Evolutionary conservation across 2,329 filamentous ascomycete species (phyloP).

Genomic region (Coleophoma cylindrospora): DNA sequence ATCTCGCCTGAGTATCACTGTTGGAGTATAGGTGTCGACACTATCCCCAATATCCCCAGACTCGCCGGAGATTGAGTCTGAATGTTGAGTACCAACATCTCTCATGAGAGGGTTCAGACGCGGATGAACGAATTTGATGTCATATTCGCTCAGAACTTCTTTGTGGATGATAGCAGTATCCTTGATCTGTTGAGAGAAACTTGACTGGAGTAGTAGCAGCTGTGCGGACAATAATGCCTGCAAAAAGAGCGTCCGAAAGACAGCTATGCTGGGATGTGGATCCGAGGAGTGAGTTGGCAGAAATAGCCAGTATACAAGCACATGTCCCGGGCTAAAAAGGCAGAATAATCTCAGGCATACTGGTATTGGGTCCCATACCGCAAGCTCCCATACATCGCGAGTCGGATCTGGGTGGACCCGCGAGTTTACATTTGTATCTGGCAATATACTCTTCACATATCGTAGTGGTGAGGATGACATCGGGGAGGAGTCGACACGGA

Average conservation of each 20-base stretch:
- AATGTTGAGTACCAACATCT: conserved; percentile 76
- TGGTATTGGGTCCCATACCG: conserved; percentile 89
- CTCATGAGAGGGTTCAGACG: conserved; percentile 75
- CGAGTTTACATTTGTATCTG: conserved; percentile 68
- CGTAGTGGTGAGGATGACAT: conserved; percentile 72
- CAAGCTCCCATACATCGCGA: conserved; percentile 90
- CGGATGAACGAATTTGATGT: conserved; percentile 92
- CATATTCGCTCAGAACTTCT: conserved; percentile 92
- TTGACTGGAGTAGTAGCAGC: conserved; percentile 66
- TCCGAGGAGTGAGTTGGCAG: conserved; percentile 74
- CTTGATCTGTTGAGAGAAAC: conserved; percentile 79
- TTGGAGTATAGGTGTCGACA: conserved; percentile 57
- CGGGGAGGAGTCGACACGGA: conserved; percentile 82
- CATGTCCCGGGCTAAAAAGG: conserved; percentile 87
- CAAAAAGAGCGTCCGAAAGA: conserved; percentile 77
- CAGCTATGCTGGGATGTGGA: conserved; percentile 76
- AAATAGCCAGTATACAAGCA: conserved; percentile 85
- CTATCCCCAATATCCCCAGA: conserved; percentile 26
- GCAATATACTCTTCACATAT: conserved; percentile 64
- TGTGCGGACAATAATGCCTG: conserved; percentile 72
- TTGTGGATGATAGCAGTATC: conserved; percentile 81
- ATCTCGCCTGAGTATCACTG: conserved; percentile 62
- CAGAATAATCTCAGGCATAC: conserved; percentile 79
- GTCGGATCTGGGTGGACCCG: conserved; percentile 77
- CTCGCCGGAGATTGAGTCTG: conserved; percentile 22